A percentile compares a stretch with the other conserved stretches of the same genome.
Conservation (phyloP, 2,329 filamentous ascomycete species). For the Zymoseptoria ardabiliae region DNA sequence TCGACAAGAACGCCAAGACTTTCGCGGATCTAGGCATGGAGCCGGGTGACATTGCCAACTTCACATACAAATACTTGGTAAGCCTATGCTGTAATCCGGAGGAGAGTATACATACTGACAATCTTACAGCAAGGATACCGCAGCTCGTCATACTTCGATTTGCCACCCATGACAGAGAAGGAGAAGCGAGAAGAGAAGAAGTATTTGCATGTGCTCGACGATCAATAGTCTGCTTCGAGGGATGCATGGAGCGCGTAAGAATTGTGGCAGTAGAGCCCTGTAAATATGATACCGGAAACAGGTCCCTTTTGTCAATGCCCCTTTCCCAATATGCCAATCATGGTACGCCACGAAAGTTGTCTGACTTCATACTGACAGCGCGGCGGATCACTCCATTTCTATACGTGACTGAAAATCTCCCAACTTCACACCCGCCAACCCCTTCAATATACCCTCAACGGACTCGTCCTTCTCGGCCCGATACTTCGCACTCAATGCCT, state of each 20-base stretch:
- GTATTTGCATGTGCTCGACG: constrained; percentile 88
- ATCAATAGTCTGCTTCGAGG: constrained; percentile 53
- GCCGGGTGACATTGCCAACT: constrained; percentile 74
- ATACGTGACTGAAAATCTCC: constrained; percentile 8
- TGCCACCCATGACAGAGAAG: constrained; percentile 88
- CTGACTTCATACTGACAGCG: not conserved
- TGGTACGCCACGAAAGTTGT: not conserved
- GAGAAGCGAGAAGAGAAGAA: constrained; percentile 94
- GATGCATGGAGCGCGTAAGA: not conserved
- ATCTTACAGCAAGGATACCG: constrained; percentile 73
- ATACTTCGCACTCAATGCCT: constrained; percentile 57
- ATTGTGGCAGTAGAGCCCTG: not conserved
- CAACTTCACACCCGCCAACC: constrained; percentile 12
- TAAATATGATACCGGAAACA: not conserved
- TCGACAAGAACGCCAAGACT: constrained; percentile 87
- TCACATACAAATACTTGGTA: constrained; percentile 92
- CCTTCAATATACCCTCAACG: constrained; percentile 8
- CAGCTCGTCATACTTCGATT: constrained; percentile 80
- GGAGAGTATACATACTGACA: constrained; percentile 26
- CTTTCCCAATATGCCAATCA: not conserved
- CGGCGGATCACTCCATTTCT: constrained; percentile 7
- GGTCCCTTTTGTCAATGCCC: not conserved
- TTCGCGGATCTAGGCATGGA: constrained; percentile 90
- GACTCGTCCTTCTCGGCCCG: constrained; percentile 39
- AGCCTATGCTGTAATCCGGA: constrained; percentile 30